A percentile compares a stretch with the other conserved stretches of the same genome.
Evolutionary conservation across 1,139 yeast species (phyloP).

Genomic region (Kodamaea derodonti): DNA sequence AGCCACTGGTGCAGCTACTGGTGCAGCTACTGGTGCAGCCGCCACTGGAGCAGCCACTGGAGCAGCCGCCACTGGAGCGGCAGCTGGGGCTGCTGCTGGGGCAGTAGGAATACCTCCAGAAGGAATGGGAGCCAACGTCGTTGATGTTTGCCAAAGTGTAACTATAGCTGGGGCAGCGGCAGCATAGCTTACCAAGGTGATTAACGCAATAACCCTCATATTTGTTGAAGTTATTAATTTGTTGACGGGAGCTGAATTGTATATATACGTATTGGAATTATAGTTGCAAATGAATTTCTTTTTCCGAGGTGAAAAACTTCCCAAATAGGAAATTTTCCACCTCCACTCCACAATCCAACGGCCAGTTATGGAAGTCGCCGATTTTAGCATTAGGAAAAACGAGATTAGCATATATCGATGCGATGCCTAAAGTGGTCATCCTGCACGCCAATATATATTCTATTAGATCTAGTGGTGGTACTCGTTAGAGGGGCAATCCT

Average conservation of each 20-base stretch:
- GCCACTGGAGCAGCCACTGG: constrained; percentile 8
- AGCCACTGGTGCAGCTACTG: constrained; percentile 13
- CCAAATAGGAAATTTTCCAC: constrained; percentile 15
- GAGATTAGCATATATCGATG: no score
- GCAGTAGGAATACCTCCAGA: constrained; percentile 10
- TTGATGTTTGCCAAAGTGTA: constrained; percentile 25
- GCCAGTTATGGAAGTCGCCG: no score
- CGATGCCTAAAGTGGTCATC: no score
- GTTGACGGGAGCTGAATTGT: no score
- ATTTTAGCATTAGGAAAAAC: no score
- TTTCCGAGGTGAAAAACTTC: constrained; percentile 5
- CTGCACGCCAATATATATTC: no score
- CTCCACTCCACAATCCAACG: no score
- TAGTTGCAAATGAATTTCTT: neutral
- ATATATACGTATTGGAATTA: constrained; percentile 2
- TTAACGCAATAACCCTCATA: constrained; percentile 5
- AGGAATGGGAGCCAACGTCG: constrained; percentile 12
- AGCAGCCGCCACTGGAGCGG: constrained; percentile 9
- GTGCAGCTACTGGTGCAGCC: constrained; percentile 7
- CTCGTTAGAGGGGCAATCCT: no score
- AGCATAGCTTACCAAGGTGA: constrained; percentile 8
- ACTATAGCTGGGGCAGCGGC: constrained; percentile 22
- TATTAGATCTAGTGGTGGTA: no score
- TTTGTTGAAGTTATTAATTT: no score
- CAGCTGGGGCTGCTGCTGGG: constrained; percentile 8